Percentiles rank a stretch among this genome's conserved stretches.
Evolutionary conservation across 2,329 filamentous ascomycete species (phyloP).

Genomic region (Ophiocordyceps camponoti-saundersi): DNA sequence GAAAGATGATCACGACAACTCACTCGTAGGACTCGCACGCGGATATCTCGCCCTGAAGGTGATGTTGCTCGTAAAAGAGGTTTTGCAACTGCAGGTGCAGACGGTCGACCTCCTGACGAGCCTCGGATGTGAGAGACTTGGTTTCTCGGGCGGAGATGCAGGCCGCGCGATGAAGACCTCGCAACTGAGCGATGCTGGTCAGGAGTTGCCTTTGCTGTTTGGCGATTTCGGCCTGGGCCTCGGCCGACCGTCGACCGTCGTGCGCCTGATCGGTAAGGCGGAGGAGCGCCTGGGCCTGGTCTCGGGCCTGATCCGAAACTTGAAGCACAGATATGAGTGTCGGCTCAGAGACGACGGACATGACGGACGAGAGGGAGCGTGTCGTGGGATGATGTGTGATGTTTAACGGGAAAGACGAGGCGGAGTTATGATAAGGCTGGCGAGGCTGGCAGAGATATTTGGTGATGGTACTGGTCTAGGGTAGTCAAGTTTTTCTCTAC

Average conservation of each 20-base stretch:
- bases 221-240: slow-evolving; percentile 42
- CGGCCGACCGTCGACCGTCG: slow-evolving; percentile 23
- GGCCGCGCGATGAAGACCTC: slow-evolving; percentile 68
- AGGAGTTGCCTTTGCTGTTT: slow-evolving; percentile 68
- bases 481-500: neutral
- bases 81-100: slow-evolving; percentile 90
- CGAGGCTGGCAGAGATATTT: neutral
- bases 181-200: slow-evolving; percentile 62
- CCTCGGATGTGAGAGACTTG: slow-evolving; percentile 72
- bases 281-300: slow-evolving; percentile 52
- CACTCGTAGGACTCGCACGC: slow-evolving; percentile 88
- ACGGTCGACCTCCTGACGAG: slow-evolving; percentile 76
- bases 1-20: slow-evolving; percentile 15
- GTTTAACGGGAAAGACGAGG: too few species aligned
- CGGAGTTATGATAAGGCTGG: neutral
- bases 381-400: too few species aligned
- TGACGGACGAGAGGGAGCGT: slow-evolving; percentile 20
- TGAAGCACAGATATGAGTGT: slow-evolving; percentile 51
- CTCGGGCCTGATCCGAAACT: slow-evolving; percentile 55
- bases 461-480: neutral
- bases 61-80: slow-evolving; percentile 86
- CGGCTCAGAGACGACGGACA: slow-evolving; percentile 22
- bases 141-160: slow-evolving; percentile 70
- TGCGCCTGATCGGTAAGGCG: slow-evolving; percentile 30
- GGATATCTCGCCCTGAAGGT: slow-evolving; percentile 75